Evolutionary conservation across 148 eudicot species (phyloP), one percentile per base, ranked within the genome.

Genomic region (Salicornia ramosissima): DNA sequence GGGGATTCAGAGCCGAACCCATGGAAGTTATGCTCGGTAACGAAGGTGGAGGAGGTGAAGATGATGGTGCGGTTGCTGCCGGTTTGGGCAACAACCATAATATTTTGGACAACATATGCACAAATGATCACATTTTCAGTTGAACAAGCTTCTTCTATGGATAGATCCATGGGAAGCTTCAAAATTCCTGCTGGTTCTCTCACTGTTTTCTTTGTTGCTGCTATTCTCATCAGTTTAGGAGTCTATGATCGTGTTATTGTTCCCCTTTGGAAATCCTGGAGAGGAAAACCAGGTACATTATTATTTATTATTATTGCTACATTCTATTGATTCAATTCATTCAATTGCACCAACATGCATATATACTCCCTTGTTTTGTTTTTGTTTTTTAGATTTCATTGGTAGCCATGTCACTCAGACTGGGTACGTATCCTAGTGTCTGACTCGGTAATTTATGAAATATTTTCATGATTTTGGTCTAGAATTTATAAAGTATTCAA

Each of bases 41-140:
- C 97, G 6, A 75, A 75, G 26, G 86, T 91, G 5, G 97, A 91
- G 64, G 95, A 91, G 73, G 97, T 91, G 58, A 91, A 91, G 68
- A 88, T 87, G 95, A 84, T 91, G 90, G 74, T 70, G 4, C 77
- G 80, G 69, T 72, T 91, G 57, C 66, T 91, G 22, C 97, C 97
- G 8, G 69, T 86, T 6, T 91, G 97, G 97, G 95, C 92, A 2
- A 91, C 97, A 69, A 88, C 95, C 15, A 91, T 91, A 30, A 71
- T 91, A 45, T 91, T 88, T 54, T 91, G 94, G 95, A 87, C 94
- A 47, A 71, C 84, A 0, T 87, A 91, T 74, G 95, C 97, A 0
- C 95, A 91, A 64, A 87, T 91, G 92, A 91, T 86, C 67, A 87
- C 97, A 2, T 91, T 88, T 74, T 84, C 97, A 1, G 92, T 91